Percentiles rank a stretch among this genome's conserved stretches.
phyloP scores from a whole-genome alignment of 345 rosid species.

The Acer yangbiense region DNA sequence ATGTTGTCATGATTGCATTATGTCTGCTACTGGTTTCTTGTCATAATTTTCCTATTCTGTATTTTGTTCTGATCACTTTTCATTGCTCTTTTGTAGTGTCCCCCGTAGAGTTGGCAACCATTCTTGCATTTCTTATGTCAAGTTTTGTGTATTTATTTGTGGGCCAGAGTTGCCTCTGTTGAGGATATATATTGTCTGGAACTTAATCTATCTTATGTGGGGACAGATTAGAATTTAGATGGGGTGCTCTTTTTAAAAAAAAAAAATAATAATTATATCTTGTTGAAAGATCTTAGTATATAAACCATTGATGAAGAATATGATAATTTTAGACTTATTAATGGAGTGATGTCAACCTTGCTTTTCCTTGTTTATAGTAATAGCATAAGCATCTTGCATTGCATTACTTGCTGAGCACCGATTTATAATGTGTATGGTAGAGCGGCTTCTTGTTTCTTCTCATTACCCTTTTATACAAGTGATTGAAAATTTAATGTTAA shows the following conservation, averaged over 20 bases:
- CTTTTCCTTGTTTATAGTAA: neutral
- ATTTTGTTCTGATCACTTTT: neutral
- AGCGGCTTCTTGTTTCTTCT: neutral
- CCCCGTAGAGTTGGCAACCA: neutral
- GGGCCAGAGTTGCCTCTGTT: neutral
- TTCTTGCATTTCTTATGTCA: neutral
- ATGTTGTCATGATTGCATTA: neutral
- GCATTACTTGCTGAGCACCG: neutral
- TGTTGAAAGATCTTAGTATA: neutral
- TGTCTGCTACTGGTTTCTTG: conserved; percentile 1
- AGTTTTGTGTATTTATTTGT: neutral
- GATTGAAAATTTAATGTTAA: neutral
- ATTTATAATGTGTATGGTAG: neutral
- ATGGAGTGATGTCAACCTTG: neutral
- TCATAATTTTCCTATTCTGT: neutral
- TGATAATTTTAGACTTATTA: neutral
- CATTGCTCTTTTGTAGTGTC: neutral
- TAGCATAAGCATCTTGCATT: neutral
- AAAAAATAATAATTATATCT: neutral
- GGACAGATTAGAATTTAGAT: neutral
- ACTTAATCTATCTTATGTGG: conserved; percentile 2
- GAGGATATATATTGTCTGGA: neutral
- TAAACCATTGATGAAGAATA: too few species aligned
- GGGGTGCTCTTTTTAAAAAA: neutral
- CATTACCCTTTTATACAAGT: neutral